phyloP scores from a whole-genome alignment of 768 basidiomycete genomes.

The Mycena filopes region DNA sequence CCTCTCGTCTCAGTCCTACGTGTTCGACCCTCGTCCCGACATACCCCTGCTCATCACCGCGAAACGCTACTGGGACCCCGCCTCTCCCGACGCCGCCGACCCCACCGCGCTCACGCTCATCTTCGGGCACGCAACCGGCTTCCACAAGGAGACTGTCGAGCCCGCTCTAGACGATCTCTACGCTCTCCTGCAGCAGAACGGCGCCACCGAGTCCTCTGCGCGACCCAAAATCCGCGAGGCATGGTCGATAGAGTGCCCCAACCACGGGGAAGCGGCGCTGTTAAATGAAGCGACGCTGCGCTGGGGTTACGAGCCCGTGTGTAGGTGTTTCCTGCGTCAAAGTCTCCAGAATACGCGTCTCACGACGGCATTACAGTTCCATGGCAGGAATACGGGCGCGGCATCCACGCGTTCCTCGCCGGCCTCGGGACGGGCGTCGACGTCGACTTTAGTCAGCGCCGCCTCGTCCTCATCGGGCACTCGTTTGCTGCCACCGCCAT shows the following conservation, averaged over 20 bases:
- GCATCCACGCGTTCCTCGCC: slow-evolving; percentile 57
- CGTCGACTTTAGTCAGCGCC: no score
- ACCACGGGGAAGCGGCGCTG: slow-evolving; percentile 63
- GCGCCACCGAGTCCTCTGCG: no score
- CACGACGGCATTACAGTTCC: slow-evolving; percentile 44
- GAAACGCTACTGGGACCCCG: slow-evolving; percentile 58
- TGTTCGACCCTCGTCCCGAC: slow-evolving; percentile 64
- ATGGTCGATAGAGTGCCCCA: slow-evolving; percentile 65
- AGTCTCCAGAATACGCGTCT: no score
- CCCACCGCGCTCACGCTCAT: slow-evolving; percentile 58
- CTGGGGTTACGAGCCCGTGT: slow-evolving; percentile 53
- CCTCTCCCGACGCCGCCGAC: slow-evolving; percentile 47
- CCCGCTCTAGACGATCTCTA: slow-evolving; percentile 62
- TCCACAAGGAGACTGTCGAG: slow-evolving; percentile 70
- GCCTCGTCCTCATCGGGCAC: no score
- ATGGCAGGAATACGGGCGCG: slow-evolving; percentile 67
- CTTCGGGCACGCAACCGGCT: slow-evolving; percentile 64
- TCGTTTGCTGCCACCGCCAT: no score
- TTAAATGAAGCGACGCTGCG: slow-evolving; percentile 57
- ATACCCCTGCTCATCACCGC: slow-evolving; percentile 60
- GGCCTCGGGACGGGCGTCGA: slow-evolving; percentile 61
- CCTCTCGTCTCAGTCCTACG: slow-evolving; percentile 49
- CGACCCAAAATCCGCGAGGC: slow-evolving; percentile 53
- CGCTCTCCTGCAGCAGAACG: slow-evolving; percentile 37
- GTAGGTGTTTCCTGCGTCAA: no score